Evolutionary conservation across 2,329 filamentous ascomycete species (phyloP).

Genomic region (Fusarium sp.): DNA sequence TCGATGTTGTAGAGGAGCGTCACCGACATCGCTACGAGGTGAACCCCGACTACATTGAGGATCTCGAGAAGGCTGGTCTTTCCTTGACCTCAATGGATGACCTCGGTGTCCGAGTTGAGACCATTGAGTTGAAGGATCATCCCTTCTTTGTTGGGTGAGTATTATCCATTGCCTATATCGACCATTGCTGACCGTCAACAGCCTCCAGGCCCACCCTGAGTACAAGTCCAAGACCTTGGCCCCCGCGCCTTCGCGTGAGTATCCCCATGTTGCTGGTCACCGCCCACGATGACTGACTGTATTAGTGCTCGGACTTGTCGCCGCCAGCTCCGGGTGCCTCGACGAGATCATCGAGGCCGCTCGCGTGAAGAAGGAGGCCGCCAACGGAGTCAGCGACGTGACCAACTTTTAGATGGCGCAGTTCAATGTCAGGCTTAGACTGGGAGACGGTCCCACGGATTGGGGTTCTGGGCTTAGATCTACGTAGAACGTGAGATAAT

Average conservation of each 20-base stretch:
- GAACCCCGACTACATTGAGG: slow-evolving; percentile 78
- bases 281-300: neutral
- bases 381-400: slow-evolving; percentile 16
- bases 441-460: neutral
- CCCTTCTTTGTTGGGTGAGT: slow-evolving; percentile 31
- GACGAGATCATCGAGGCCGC: slow-evolving; percentile 47
- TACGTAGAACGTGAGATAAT: slow-evolving; percentile 27
- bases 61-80: slow-evolving; percentile 73
- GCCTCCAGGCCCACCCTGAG: slow-evolving; percentile 71
- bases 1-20: slow-evolving; percentile 69
- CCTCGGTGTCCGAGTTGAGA: slow-evolving; percentile 48
- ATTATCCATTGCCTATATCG: neutral
- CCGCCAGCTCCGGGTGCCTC: slow-evolving; percentile 71
- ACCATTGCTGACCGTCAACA: slow-evolving; percentile 57
- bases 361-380: slow-evolving; percentile 5
- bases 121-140: slow-evolving; percentile 35
- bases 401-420: slow-evolving; percentile 17
- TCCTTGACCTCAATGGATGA: slow-evolving; percentile 50
- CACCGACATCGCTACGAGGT: slow-evolving; percentile 93
- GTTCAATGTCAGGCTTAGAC: neutral
- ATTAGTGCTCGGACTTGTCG: slow-evolving; percentile 61
- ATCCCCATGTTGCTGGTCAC: no score
- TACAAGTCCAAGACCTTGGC: slow-evolving; percentile 79
- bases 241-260: slow-evolving; percentile 66
- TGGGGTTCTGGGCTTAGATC: slow-evolving; percentile 12